These are phyloP conservation scores for Xerocomus amazonicus DNA, from an alignment of 1,284 basidiomycete species.

Conservation along the genomic window DNA sequence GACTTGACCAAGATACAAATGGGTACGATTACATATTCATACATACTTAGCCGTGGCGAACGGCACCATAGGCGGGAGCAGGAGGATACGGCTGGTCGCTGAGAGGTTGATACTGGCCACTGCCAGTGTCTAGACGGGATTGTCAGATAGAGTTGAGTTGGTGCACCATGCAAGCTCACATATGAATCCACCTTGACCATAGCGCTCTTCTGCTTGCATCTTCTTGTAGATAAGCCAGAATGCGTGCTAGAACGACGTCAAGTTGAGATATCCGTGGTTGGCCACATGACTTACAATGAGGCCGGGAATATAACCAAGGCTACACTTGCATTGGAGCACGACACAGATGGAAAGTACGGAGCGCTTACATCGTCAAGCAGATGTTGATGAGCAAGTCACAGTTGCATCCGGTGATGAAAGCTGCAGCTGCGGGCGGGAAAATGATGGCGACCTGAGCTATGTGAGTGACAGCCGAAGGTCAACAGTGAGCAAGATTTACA, in stretches of 20 bases:
- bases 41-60: conserved; percentile 15
- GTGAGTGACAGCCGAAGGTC: conserved; percentile 4
- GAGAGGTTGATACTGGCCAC: conserved; percentile 27
- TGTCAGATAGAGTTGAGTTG: not conserved
- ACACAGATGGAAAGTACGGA: not conserved
- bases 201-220: conserved; percentile 76
- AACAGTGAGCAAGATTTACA: conserved; percentile 23
- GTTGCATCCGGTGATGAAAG: conserved; percentile 66
- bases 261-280: not conserved
- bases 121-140: conserved; percentile 24
- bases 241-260: conserved; percentile 40
- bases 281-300: conserved; percentile 48
- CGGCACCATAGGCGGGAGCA: conserved; percentile 25
- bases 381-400: conserved; percentile 74
- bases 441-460: conserved; percentile 64
- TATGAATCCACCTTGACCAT: conserved; percentile 63
- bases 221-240: conserved; percentile 74
- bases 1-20: not conserved
- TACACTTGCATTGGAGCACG: conserved; percentile 26
- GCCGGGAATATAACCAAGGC: conserved; percentile 74
- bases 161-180: conserved; percentile 39
- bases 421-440: conserved; percentile 58
- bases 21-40: conserved; percentile 2
- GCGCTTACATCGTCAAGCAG: conserved; percentile 60
- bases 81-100: conserved; percentile 14